A percentile compares a stretch with the other conserved stretches of the same genome.
phyloP scores from a whole-genome alignment of 805 yeast genomes.

The Saccharomycopsis sp. region DNA sequence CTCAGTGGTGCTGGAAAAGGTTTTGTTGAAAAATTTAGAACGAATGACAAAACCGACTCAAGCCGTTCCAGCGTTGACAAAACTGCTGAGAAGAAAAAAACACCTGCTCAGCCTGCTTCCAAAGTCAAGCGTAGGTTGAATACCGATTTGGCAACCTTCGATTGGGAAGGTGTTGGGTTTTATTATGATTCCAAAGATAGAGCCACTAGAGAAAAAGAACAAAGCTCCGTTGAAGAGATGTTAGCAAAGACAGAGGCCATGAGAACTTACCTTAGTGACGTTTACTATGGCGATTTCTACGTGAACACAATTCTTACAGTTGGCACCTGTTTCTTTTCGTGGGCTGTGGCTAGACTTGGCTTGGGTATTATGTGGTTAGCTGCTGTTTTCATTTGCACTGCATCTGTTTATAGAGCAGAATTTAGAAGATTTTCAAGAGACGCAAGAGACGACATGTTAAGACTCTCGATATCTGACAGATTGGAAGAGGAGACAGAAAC shows the following conservation, averaged over 20 bases:
- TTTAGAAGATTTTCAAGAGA: slow-evolving; percentile 68
- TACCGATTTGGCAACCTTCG: slow-evolving; percentile 18
- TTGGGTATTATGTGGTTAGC: slow-evolving; percentile 56
- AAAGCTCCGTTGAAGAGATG: no score
- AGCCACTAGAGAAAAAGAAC: no score
- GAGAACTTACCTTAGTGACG: slow-evolving; percentile 56
- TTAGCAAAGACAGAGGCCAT: slow-evolving; percentile 30
- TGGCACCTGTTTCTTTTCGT: slow-evolving; percentile 66
- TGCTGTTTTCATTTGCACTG: slow-evolving; percentile 49
- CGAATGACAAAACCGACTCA: no score
- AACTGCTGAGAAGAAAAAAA: slow-evolving; percentile 1
- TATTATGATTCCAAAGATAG: slow-evolving; percentile 12
- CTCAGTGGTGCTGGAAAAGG: no score
- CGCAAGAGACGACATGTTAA: slow-evolving; percentile 65
- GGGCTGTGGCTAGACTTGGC: slow-evolving; percentile 55
- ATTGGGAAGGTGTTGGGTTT: slow-evolving; percentile 19
- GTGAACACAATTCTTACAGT: slow-evolving; percentile 55
- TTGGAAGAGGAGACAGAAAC: slow-evolving; percentile 59
- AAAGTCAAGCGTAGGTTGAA: slow-evolving; percentile 11
- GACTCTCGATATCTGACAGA: slow-evolving; percentile 54
- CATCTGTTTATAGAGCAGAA: slow-evolving; percentile 63
- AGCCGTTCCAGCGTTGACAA: no score
- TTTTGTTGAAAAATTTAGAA: no score
- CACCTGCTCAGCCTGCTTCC: slow-evolving; percentile 1
- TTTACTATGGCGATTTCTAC: slow-evolving; percentile 62